Percentiles rank a stretch among this genome's conserved stretches.
phyloP scores from a whole-genome alignment of 2,329 filamentous ascomycete genomes.

The Drechslera avenae region DNA sequence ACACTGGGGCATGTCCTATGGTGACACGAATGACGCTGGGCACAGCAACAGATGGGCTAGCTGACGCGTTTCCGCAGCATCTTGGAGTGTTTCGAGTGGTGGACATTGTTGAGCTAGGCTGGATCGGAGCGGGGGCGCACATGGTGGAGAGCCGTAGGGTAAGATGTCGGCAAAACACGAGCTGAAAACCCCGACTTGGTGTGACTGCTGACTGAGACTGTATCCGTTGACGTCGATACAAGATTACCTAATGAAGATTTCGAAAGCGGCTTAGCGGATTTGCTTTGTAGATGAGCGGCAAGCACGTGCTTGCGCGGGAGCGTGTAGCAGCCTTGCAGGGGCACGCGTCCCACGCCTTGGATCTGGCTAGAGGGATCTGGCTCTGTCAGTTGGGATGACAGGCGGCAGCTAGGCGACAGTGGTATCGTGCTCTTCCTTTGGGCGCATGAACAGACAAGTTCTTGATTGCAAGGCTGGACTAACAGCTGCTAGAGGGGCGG shows the following conservation, averaged over 20 bases:
- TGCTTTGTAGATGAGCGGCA: not conserved
- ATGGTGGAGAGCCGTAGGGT: conserved; percentile 39
- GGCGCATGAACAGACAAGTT: conserved; percentile 2
- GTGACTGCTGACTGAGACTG: conserved; percentile 1
- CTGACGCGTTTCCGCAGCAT: conserved; percentile 33
- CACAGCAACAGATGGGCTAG: conserved; percentile 14
- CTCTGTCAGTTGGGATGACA: not conserved
- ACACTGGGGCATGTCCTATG: conserved; percentile 6
- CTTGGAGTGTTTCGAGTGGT: conserved; percentile 26
- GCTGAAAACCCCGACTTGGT: conserved; percentile 25
- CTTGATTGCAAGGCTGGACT: conserved; percentile 4
- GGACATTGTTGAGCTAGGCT: conserved; percentile 13
- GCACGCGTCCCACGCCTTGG: not conserved
- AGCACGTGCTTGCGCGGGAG: conserved; percentile 11
- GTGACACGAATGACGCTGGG: conserved; percentile 22
- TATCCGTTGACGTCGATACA: conserved; percentile 8
- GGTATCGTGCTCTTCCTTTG: conserved; percentile 4
- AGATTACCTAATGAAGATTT: not conserved
- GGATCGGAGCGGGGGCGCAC: conserved; percentile 10
- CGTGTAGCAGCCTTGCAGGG: conserved; percentile 6
- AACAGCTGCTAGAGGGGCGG: conserved; percentile 1
- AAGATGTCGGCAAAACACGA: conserved; percentile 32
- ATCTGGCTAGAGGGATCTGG: conserved; percentile 1
- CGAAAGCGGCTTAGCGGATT: no score
- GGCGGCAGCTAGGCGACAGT: conserved; percentile 5